Conservation (phyloP, 495 filamentous ascomycete species). For the Acidiella bohemica region DNA sequence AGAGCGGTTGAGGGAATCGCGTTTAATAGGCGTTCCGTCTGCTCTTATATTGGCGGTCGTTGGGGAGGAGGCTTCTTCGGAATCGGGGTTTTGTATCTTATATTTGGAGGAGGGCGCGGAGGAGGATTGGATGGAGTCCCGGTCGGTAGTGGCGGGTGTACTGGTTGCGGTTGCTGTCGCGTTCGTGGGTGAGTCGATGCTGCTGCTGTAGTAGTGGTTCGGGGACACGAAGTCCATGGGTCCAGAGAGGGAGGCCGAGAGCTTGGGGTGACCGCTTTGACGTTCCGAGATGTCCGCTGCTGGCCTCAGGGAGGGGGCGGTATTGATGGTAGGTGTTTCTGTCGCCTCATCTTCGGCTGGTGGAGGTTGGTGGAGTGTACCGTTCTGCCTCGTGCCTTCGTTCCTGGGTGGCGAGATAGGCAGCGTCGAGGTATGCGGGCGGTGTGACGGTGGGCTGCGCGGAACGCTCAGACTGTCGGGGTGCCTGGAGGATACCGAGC, state of each 20-base stretch:
- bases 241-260: constrained; percentile 15
- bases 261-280: neutral
- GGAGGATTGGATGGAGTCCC: neutral
- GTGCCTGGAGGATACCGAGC: constrained; percentile 30
- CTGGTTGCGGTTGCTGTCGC: neutral
- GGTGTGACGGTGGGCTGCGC: constrained; percentile 6
- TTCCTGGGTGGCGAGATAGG: constrained; percentile 9
- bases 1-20: constrained; percentile 35
- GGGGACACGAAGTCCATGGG: constrained; percentile 10
- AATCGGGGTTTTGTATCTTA: constrained; percentile 6
- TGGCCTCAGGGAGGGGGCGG: neutral
- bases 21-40: constrained; percentile 33
- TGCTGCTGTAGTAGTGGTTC: constrained; percentile 14
- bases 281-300: constrained; percentile 6
- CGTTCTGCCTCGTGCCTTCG: constrained; percentile 8
- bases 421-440: neutral
- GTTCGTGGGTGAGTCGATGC: constrained; percentile 12
- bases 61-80: constrained; percentile 27
- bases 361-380: constrained; percentile 15
- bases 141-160: constrained; percentile 1
- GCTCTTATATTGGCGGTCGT: constrained; percentile 24
- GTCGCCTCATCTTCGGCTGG: constrained; percentile 11
- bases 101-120: constrained; percentile 2
- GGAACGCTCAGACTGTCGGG: constrained; percentile 13
- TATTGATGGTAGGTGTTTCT: neutral